These are phyloP conservation scores for Boletus sp. DNA, from an alignment of 768 basidiomycete species.

Conservation along the genomic window DNA sequence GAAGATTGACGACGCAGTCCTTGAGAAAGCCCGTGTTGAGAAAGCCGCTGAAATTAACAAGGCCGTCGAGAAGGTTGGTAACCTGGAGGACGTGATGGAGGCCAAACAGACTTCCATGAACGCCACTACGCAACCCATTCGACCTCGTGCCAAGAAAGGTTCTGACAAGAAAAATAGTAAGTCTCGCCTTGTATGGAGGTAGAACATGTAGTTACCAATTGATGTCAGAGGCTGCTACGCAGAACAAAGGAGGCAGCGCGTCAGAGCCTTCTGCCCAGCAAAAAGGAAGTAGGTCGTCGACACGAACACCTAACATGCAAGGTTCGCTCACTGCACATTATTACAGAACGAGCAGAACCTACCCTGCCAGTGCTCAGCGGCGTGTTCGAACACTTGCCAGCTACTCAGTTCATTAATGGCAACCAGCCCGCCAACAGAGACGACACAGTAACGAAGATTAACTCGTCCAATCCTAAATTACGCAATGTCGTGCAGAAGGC, in stretches of 20 bases:
- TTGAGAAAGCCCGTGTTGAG: not conserved
- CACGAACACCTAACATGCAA: too few species aligned
- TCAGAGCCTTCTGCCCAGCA: too few species aligned
- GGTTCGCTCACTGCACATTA: too few species aligned
- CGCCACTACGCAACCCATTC: not conserved
- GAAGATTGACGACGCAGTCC: not conserved
- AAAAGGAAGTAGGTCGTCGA: too few species aligned
- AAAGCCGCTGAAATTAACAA: not conserved
- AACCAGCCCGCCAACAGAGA: not conserved
- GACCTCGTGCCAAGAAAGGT: not conserved
- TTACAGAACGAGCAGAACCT: not conserved
- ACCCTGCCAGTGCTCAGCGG: not conserved
- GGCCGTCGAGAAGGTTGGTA: not conserved
- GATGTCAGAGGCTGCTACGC: too few species aligned
- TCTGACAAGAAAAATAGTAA: not conserved
- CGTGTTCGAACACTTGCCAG: not conserved
- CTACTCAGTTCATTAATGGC: not conserved
- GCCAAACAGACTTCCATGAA: not conserved
- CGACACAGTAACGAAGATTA: too few species aligned
- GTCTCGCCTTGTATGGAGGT: not conserved
- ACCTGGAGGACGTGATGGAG: not conserved
- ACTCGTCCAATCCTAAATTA: not conserved
- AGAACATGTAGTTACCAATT: too few species aligned
- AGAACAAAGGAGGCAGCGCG: not conserved
- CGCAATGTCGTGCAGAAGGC: not conserved